Evolutionary conservation across 1,284 basidiomycete species (phyloP), one percentile per base, ranked within the genome.

Genomic region (Irpex rosettiformis): DNA sequence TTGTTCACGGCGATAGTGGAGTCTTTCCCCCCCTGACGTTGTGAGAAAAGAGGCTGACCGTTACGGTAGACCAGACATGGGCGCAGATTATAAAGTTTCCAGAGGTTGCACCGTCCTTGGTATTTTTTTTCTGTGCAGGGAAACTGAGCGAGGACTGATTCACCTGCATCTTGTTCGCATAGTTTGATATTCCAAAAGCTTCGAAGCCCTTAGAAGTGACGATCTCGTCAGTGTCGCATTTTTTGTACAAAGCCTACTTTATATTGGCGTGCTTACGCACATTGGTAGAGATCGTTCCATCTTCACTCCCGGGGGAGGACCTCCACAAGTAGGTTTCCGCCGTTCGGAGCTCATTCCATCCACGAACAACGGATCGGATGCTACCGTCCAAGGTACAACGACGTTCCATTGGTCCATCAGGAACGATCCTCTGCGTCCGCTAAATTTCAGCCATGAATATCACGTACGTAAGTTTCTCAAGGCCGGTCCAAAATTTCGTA

Each of bases 21-120:
- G 48, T 51, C 21, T 51, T 51, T n/a, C n/a, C n/a, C n/a, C n/a
- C n/a, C n/a, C n/a, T n/a, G n/a, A n/a, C n/a, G n/a, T n/a, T n/a
- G n/a, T n/a, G n/a, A n/a, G n/a, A n/a, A n/a, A n/a, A n/a, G n/a
- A n/a, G n/a, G n/a, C n/a, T n/a, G n/a, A n/a, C n/a, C n/a, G n/a
- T n/a, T n/a, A n/a, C n/a, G n/a, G n/a, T n/a, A 51, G 48, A 51
- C 48, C 48, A 51, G 21, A 51, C 48, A 8, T 51, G 48, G 48
- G 48, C 48, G 8, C 10, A 51, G 21, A 51, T 51, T 22, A 29
- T 51, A 21, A 51, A 51, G 25, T 51, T 51, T 11, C 48, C 48
- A 27, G 25, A 11, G 18, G 48, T 51, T 10, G 13, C 27, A n/a
- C 48, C 48, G 8, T 51, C 48, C 21, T 28, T 51, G 48, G 48